Evolutionary conservation across 176 grass and related monocot species (phyloP).

Genomic region (Chloris gayana): DNA sequence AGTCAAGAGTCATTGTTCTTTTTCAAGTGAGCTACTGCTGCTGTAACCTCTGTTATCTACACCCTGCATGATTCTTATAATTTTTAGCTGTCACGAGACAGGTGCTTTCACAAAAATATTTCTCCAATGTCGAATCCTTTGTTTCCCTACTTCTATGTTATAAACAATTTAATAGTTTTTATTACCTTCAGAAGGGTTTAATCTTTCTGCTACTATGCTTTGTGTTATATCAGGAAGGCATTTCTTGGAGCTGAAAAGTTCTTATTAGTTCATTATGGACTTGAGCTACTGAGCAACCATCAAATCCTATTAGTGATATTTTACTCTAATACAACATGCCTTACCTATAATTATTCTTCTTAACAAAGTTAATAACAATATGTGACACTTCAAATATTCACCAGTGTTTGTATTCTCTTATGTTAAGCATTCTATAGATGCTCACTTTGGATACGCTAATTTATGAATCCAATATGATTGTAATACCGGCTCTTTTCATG

Average conservation of each 20-base stretch:
- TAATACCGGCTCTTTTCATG: constrained; percentile 11
- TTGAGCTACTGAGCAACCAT: background rate
- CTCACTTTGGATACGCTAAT: constrained; percentile 21
- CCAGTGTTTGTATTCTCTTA: constrained; percentile 1
- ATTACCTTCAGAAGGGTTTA: constrained; percentile 24
- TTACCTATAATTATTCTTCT: background rate
- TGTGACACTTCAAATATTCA: constrained; percentile 8
- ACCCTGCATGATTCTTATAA: constrained; percentile 14
- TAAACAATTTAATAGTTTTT: constrained; percentile 17
- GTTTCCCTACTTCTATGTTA: background rate
- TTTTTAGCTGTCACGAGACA: constrained; percentile 11
- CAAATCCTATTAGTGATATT: background rate
- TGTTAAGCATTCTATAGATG: background rate
- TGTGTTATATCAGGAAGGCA: constrained; percentile 18
- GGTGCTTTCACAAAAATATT: constrained; percentile 10
- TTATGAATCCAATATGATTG: constrained; percentile 18
- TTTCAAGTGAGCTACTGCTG: constrained; percentile 66
- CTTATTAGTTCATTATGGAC: constrained; percentile 11
- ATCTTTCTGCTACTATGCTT: constrained; percentile 6
- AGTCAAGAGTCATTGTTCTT: constrained; percentile 70
- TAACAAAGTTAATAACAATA: constrained; percentile 6
- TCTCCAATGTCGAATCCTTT: background rate
- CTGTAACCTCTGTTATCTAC: constrained; percentile 18
- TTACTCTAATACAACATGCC: background rate
- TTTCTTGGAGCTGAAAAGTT: constrained; percentile 23